A percentile compares a stretch with the other conserved stretches of the same genome.
Evolutionary conservation across 441 rosid species (phyloP).

Genomic region (Corymbia calophylla): DNA sequence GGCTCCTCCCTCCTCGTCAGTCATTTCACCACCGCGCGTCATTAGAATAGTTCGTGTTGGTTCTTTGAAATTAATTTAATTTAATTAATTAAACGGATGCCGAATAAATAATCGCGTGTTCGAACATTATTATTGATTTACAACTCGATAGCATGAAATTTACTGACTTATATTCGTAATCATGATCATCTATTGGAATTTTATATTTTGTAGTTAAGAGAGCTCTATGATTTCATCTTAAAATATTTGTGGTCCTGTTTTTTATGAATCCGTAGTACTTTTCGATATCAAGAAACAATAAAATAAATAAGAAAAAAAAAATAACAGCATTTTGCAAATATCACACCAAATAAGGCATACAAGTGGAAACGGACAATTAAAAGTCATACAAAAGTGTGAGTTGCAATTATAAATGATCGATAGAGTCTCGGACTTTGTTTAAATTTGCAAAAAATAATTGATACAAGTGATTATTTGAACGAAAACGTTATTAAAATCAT

Average conservation of each 20-base stretch:
- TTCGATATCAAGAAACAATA: too few relatives aligned
- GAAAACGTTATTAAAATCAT: neutral
- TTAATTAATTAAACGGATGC: neutral
- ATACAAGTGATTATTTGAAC: accelerated
- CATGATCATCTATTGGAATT: neutral
- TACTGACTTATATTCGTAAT: neutral
- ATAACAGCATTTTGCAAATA: too few relatives aligned
- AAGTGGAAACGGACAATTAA: neutral
- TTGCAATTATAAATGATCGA: neutral
- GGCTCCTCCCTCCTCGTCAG: neutral
- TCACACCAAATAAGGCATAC: neutral
- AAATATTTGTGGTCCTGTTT: too few relatives aligned
- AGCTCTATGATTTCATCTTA: neutral
- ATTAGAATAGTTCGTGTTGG: neutral
- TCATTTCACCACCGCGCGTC: neutral
- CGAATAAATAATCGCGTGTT: neutral
- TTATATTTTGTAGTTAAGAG: neutral
- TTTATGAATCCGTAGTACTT: too few relatives aligned
- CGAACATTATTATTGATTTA: neutral
- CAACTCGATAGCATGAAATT: neutral
- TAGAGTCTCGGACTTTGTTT: neutral
- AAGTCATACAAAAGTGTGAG: too few relatives aligned
- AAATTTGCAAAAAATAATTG: accelerated
- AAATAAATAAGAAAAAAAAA: too few relatives aligned
- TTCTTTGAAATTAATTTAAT: neutral